phyloP scores from a whole-genome alignment of 192 early-diverging fungal species.

The Mortierella alpina region DNA sequence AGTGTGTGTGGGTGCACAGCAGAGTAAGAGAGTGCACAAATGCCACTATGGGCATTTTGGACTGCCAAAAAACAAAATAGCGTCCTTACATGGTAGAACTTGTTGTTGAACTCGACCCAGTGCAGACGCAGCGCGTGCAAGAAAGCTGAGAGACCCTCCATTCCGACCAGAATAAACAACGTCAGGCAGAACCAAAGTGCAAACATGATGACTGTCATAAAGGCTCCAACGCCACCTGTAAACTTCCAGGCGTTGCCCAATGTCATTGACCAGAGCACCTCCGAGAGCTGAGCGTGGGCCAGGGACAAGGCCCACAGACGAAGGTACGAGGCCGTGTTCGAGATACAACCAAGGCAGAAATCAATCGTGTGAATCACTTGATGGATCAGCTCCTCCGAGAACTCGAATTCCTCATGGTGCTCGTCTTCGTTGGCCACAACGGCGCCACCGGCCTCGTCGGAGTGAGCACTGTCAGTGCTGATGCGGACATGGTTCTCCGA shows the following conservation, averaged over 20 bases:
- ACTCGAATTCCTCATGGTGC: constrained; percentile 84
- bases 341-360: constrained; percentile 96
- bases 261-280: constrained; percentile 97
- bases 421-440: constrained; percentile 76
- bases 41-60: background rate
- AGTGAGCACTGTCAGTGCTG: constrained; percentile 54
- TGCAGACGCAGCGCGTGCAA: constrained; percentile 96
- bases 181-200: constrained; percentile 93
- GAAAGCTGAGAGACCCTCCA: constrained; percentile 96
- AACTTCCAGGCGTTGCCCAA: constrained; percentile 68
- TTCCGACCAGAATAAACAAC: constrained; percentile 80
- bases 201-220: constrained; percentile 85
- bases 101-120: constrained; percentile 99
- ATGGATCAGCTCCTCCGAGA: constrained; percentile 96
- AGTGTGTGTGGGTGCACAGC: background rate
- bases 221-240: constrained; percentile 63
- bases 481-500: constrained; percentile 59
- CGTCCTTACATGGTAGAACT: constrained; percentile 82
- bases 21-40: too few species aligned
- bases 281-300: constrained; percentile 98
- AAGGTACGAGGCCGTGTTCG: constrained; percentile 98
- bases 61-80: background rate
- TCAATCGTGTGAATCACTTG: constrained; percentile 99
- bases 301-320: constrained; percentile 99
- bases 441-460: constrained; percentile 58